Percentiles rank a stretch among this genome's conserved stretches.
Conservation (phyloP, 2,329 filamentous ascomycete genomes). For the Teratosphaeria epicoccoides region DNA sequence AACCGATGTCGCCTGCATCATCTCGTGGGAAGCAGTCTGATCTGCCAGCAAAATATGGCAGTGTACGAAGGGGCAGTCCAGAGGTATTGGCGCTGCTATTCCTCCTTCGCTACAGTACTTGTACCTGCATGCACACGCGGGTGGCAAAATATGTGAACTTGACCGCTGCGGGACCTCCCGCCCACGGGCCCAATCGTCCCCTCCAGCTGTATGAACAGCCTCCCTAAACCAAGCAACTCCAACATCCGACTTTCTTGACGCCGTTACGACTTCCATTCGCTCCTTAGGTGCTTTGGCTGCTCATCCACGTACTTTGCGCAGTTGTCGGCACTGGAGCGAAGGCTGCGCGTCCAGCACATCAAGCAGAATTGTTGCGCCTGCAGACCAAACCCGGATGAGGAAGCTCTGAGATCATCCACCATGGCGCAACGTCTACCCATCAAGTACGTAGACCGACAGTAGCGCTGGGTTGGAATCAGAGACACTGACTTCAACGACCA, state of each 20-base stretch:
- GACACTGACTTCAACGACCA: neutral
- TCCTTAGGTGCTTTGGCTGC: constrained; percentile 16
- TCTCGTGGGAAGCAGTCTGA: no score
- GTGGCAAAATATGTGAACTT: no score
- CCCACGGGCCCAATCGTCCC: neutral
- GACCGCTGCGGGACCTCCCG: neutral
- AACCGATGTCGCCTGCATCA: no score
- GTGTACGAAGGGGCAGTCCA: no score
- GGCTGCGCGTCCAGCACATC: constrained; percentile 2
- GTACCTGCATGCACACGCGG: no score
- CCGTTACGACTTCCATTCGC: constrained; percentile 24
- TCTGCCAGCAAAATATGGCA: no score
- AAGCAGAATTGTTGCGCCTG: constrained; percentile 10
- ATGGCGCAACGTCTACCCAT: constrained; percentile 65
- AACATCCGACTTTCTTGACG: constrained; percentile 12
- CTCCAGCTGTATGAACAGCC: neutral
- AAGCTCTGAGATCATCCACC: constrained; percentile 19
- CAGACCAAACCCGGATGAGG: constrained; percentile 16
- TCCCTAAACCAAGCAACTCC: constrained; percentile 21
- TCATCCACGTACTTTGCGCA: constrained; percentile 8
- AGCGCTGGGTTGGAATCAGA: neutral
- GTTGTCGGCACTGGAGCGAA: constrained; percentile 2
- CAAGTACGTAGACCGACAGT: constrained; percentile 39
- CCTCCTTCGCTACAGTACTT: no score
- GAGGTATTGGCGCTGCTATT: neutral